A percentile compares a stretch with the other conserved stretches of the same genome.
These are phyloP conservation scores for Arabidopsis lyrata DNA, from an alignment of 441 rosid genomes.

Conservation along the genomic window DNA sequence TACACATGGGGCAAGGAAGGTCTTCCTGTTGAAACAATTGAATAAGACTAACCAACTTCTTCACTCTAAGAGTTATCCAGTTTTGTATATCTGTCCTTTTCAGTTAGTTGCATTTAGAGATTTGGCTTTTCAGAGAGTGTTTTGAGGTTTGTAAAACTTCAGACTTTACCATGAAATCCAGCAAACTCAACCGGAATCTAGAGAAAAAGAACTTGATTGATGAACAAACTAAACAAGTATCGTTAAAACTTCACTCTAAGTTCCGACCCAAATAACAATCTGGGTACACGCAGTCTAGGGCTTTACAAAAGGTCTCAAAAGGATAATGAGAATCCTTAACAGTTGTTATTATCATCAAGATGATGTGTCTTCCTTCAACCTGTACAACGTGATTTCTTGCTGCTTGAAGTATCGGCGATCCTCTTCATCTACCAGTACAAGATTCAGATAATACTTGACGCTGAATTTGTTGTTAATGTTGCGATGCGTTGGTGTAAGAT, in stretches of 20 bases:
- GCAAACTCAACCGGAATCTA: conserved; percentile 13
- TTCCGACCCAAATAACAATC: conserved; percentile 10
- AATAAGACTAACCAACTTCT: conserved; percentile 44
- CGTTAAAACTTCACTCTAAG: neutral
- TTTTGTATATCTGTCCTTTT: conserved; percentile 40
- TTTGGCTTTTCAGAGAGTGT: conserved; percentile 29
- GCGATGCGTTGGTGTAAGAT: conserved; percentile 90
- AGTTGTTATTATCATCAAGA: conserved; percentile 48
- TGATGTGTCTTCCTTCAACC: conserved; percentile 68
- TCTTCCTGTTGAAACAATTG: conserved; percentile 62
- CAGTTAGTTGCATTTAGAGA: conserved; percentile 36
- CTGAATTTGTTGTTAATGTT: conserved; percentile 97
- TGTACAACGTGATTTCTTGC: conserved; percentile 90
- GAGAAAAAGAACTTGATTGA: neutral
- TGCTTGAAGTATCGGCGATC: conserved; percentile 97
- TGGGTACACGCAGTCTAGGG: conserved; percentile 37
- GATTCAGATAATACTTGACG: conserved; percentile 91
- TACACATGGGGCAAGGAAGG: conserved; percentile 84
- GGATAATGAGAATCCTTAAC: conserved; percentile 17
- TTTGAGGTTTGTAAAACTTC: conserved; percentile 34
- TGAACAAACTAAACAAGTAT: conserved; percentile 33
- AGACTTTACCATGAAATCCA: conserved; percentile 25
- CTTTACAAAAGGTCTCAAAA: conserved; percentile 38
- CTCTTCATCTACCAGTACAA: conserved; percentile 95
- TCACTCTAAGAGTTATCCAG: conserved; percentile 27